These are phyloP conservation scores for Zygosaccharomyces kombuchaensis DNA, from an alignment of 805 yeast species.

Conservation along the genomic window DNA sequence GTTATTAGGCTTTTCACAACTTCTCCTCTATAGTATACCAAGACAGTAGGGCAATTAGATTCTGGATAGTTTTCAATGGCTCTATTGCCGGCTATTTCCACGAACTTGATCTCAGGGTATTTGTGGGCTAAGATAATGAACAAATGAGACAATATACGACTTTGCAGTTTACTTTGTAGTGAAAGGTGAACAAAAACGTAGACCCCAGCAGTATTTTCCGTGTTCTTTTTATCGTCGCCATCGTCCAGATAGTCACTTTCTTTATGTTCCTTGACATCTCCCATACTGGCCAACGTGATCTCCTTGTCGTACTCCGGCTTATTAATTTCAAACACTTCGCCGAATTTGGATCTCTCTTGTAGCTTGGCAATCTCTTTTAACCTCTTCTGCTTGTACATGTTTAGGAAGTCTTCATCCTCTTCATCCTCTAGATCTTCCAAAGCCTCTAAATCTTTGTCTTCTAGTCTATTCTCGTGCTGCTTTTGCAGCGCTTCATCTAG, in stretches of 20 bases:
- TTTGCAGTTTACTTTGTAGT: constrained; percentile 62
- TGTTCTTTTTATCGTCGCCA: not conserved
- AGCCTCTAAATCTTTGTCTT: constrained; percentile 71
- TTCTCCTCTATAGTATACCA: constrained; percentile 73
- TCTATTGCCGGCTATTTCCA: constrained; percentile 84
- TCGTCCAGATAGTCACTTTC: constrained; percentile 5
- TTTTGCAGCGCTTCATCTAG: constrained; percentile 72
- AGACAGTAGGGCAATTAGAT: constrained; percentile 81
- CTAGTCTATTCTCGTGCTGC: constrained; percentile 81
- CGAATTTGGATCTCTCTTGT: constrained; percentile 56
- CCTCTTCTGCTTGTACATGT: constrained; percentile 70
- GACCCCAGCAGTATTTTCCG: constrained; percentile 31
- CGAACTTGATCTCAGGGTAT: constrained; percentile 80
- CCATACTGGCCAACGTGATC: constrained; percentile 73
- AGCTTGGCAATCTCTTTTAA: constrained; percentile 66
- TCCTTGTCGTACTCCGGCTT: constrained; percentile 86
- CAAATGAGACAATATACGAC: constrained; percentile 63
- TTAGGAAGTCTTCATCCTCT: constrained; percentile 87
- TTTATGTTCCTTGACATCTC: constrained; percentile 10
- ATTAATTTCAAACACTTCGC: constrained; percentile 69
- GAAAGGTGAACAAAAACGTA: constrained; percentile 79
- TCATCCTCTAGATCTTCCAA: constrained; percentile 86
- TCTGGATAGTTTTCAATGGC: constrained; percentile 94
- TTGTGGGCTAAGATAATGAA: constrained; percentile 55
- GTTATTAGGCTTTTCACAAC: constrained; percentile 81